Conservation (phyloP, 192 early-diverging fungal genomes). For the Coemansia reversa region DNA sequence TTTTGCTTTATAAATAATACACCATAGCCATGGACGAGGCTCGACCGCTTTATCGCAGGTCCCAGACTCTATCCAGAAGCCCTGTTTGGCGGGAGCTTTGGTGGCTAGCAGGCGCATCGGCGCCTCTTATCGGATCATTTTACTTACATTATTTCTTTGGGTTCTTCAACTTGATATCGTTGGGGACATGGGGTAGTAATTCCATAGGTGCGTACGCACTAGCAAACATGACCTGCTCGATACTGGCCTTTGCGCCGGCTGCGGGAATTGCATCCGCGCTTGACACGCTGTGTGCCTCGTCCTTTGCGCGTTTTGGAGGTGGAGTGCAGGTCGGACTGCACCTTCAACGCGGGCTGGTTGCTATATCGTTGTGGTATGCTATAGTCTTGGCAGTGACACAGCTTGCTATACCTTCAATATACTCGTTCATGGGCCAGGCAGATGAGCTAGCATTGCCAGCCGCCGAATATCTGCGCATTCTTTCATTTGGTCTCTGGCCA, state of each 20-base stretch:
- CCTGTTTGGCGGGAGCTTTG: conserved; percentile 18
- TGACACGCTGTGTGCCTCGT: conserved; percentile 72
- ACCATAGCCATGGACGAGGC: conserved; percentile 5
- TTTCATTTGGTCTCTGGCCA: conserved; percentile 77
- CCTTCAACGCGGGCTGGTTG: conserved; percentile 78
- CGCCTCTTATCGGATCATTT: conserved; percentile 62
- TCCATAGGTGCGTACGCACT: conserved; percentile 68
- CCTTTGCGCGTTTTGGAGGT: conserved; percentile 64
- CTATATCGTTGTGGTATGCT: conserved; percentile 62
- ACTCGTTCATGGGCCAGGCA: conserved; percentile 72
- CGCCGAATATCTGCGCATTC: conserved; percentile 64
- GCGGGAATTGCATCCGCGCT: conserved; percentile 71
- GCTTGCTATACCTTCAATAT: conserved; percentile 65
- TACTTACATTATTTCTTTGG: conserved; percentile 68
- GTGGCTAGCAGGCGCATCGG: conserved; percentile 36
- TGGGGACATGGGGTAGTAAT: conserved; percentile 61
- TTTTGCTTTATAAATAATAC: too few species aligned
- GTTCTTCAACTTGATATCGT: conserved; percentile 61
- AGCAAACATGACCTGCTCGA: conserved; percentile 68
- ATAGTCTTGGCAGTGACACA: conserved; percentile 73
- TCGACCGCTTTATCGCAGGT: conserved; percentile 10
- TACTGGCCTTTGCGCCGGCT: conserved; percentile 71
- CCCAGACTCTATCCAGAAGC: not conserved
- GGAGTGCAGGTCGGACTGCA: conserved; percentile 65
- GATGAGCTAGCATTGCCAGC: conserved; percentile 68